Evolutionary conservation across 345 rosid species (phyloP), one percentile per base, ranked within the genome.

Genomic region (Salix koriyanagi): DNA sequence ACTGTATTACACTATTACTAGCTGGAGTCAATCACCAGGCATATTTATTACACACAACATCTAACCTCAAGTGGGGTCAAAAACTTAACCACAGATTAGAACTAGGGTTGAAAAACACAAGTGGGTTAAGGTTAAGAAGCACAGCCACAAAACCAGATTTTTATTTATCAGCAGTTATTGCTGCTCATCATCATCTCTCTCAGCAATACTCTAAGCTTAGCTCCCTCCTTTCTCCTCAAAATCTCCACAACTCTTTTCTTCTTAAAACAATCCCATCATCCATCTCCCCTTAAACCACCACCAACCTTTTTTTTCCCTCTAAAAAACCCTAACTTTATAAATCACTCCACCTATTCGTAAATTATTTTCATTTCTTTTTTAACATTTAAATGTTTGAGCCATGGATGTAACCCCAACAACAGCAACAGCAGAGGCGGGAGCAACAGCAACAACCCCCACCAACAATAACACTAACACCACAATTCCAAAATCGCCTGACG

Each of bases 131-230:
- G 70, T 76, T 80, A 76, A 80, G 65, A 60, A 76, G 83, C 66
- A 80, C 83, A 76, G 61, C 83, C 83, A 76, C 79, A 80, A 41
- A 44, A 50, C 44, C 67, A 48, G 83, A 76, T 71, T 80, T 76
- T 54, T 80, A 70, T 65, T 75, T 58, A 70, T 75, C 78, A 26
- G 30, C 77, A 69, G 46, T 75, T 34, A 18, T 65, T 15, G 32
- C 78, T 30, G 56, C 68, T 19, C 46, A 11, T 62, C 75, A 23
- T 54, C 74, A 71, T 71, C 74, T 66, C 70, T 6, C 7, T 0
- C 12, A 64, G 9, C 25, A 26, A 32, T 13, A 32, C n/a, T 9
- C 42, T 21, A 30, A 6, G 48, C 58, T n/a, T 26, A 15, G 21
- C 70, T 4, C 44, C 54, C 18, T 36, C 75, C 18, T 36, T 61